Base-by-base conservation (phyloP, 495 filamentous ascomycete genomes). In the Penicillium lividum region DNA sequence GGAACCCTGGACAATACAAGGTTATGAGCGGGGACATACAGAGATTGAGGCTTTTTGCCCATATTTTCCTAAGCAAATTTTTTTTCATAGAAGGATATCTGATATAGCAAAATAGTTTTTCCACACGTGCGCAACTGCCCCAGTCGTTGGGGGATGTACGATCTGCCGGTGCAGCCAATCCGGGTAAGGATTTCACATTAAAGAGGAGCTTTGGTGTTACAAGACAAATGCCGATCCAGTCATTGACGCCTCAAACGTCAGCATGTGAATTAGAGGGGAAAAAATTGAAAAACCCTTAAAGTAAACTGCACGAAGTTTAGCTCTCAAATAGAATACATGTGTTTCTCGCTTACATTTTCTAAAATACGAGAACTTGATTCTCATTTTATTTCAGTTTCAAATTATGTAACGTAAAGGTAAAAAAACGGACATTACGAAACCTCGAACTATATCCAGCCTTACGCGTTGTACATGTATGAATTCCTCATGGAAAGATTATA, bases 111-210 rank as follows among this genome's bases (percentile, higher is more conserved):
- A 11, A 30, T 50, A n/a, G 9, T 29, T 50, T 50, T 52, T 52
- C 57, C 54, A 60, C 64, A 67, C 64, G 64, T 65, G 64, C 61
- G 45, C 54, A 61, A 61, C 51, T 67, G 60, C 64, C 64, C 42
- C 22, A 34, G 49, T 52, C 33, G 28, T n/a, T 22, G 22, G 49
- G 49, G 49, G 49, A 54, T 59, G 57, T 51, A 30, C 44, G 57
- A 60, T 66, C 57, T 55, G 36, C 52, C 40, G 31, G 3, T 34
- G 29, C 7, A 43, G 50, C 62, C 62, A 65, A 62, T 64, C 51
- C 44, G 27, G 43, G 42, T 40, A 25, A 36, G 30, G 16, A 34
- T 38, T 52, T 18, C 22, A 9, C 42, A 53, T 30, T 33, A 10
- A 36, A 36, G 13, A 34, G 33, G 51, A 45, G 15, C 13, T 15